Conservation (phyloP, 176 grass and related monocot genomes). For the Dendrocalamus sinicus region DNA sequence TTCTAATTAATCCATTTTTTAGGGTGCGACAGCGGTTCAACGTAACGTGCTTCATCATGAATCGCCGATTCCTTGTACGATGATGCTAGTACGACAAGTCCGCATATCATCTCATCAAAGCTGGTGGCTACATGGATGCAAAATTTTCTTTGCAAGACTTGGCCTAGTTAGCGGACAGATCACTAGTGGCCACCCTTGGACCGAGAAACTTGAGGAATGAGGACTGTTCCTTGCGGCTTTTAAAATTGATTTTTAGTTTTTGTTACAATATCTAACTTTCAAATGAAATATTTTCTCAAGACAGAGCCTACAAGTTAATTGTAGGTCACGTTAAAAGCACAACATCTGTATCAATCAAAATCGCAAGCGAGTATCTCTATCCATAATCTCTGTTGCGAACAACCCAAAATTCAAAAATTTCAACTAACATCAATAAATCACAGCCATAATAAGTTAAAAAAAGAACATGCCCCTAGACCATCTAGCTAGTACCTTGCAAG, state of each 20-base stretch:
- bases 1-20: neutral
- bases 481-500: neutral
- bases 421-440: no score
- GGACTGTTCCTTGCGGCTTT: no score
- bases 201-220: neutral
- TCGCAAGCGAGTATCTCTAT: rapidly evolving
- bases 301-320: no score
- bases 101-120: neutral
- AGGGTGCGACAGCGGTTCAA: neutral
- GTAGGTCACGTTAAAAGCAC: rapidly evolving
- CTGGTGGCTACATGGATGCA: neutral
- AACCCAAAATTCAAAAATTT: no score
- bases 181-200: neutral
- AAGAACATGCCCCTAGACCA: no score
- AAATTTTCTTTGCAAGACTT: neutral
- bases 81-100: neutral
- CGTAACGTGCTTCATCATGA: neutral
- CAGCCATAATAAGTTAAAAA: no score
- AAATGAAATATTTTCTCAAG: no score
- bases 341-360: no score
- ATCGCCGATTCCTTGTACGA: neutral
- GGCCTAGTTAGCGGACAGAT: neutral
- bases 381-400: no score
- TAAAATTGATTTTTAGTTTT: no score
- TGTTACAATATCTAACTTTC: no score